Conservation (phyloP, 768 basidiomycete species). For the Mycena filopes region DNA sequence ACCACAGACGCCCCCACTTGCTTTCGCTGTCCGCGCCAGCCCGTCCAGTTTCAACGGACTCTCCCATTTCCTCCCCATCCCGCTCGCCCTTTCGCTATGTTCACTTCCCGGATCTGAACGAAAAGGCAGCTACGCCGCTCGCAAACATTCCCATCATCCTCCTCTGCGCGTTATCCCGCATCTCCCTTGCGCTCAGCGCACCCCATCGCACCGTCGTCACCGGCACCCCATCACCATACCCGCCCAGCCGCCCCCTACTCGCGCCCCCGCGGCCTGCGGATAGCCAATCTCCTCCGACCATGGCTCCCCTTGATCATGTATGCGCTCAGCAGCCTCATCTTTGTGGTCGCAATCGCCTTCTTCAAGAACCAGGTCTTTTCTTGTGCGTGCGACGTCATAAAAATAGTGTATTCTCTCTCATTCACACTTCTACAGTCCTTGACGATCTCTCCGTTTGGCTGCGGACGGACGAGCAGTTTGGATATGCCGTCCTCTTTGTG, state of each 20-base stretch:
- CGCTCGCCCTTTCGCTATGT: constrained; percentile 49
- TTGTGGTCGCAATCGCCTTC: constrained; percentile 83
- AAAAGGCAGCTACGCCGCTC: constrained; percentile 41
- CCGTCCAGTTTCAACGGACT: constrained; percentile 41
- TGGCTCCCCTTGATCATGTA: constrained; percentile 86
- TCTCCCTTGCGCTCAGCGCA: constrained; percentile 21
- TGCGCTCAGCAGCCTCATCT: constrained; percentile 78
- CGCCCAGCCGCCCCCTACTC: constrained; percentile 46
- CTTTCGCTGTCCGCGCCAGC: constrained; percentile 43
- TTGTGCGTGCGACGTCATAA: constrained; percentile 58
- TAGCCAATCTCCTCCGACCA: constrained; percentile 69
- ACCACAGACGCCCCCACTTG: constrained; percentile 41
- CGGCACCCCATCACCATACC: constrained; percentile 29
- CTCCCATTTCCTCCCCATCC: constrained; percentile 40
- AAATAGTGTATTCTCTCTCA: constrained; percentile 10
- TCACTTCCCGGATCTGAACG: constrained; percentile 39
- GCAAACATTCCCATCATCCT: constrained; percentile 36
- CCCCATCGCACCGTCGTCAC: constrained; percentile 27
- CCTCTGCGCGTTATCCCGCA: constrained; percentile 15
- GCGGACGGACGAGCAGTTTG: constrained; percentile 74
- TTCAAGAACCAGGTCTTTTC: constrained; percentile 86
- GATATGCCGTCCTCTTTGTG: constrained; percentile 81
- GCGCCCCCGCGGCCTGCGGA: constrained; percentile 60
- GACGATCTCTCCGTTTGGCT: constrained; percentile 86
- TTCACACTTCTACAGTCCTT: constrained; percentile 63